Percentiles rank a stretch among this genome's conserved stretches.
Evolutionary conservation across 176 grass and related monocot species (phyloP).

Genomic region (Eragrostis curvula): DNA sequence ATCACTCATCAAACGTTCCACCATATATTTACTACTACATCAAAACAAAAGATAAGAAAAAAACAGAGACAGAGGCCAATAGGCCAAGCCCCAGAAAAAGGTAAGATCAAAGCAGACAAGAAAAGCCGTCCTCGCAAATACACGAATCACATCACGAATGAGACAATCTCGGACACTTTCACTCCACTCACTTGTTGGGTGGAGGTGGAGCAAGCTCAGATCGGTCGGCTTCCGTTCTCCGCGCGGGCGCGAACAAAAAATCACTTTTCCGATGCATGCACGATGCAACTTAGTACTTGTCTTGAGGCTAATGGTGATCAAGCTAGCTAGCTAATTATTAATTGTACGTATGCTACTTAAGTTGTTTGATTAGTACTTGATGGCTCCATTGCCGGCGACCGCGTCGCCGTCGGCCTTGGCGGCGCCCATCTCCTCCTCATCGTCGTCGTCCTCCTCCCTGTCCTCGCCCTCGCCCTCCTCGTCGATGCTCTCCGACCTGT

Average conservation of each 20-base stretch:
- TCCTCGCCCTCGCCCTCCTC: slow-evolving; percentile 73
- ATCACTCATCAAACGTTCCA: neutral
- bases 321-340: neutral
- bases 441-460: slow-evolving; percentile 50
- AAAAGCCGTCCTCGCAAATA: slow-evolving; percentile 37
- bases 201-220: slow-evolving; percentile 17
- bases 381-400: neutral
- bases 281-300: neutral
- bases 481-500: slow-evolving; percentile 87
- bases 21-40: slow-evolving; percentile 38
- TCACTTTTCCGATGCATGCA: slow-evolving; percentile 44
- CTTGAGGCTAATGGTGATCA: slow-evolving; percentile 20
- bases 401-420: slow-evolving; percentile 21
- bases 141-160: slow-evolving; percentile 61
- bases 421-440: slow-evolving; percentile 46
- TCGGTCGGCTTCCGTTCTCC: slow-evolving; percentile 60
- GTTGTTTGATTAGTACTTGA: slow-evolving; percentile 33
- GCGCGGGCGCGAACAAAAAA: slow-evolving; percentile 66
- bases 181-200: slow-evolving; percentile 25
- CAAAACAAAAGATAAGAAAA: neutral
- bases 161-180: slow-evolving; percentile 48
- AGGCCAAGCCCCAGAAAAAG: neutral
- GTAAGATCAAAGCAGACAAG: neutral
- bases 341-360: neutral
- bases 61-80: neutral